phyloP scores from a whole-genome alignment of 768 basidiomycete species.

The Lactifluus echinatus region DNA sequence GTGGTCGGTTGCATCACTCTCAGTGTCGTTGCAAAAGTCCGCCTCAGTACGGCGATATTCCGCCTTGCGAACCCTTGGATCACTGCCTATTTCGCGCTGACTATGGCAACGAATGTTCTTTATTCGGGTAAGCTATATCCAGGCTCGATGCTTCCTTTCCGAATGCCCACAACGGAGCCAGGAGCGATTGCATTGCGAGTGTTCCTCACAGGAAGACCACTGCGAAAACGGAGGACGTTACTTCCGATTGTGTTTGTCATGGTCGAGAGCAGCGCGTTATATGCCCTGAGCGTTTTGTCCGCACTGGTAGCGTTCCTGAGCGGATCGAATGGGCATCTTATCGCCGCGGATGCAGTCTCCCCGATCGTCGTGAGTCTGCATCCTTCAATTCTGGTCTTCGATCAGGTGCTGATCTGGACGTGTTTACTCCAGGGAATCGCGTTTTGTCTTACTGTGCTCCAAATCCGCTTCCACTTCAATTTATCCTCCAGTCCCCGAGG shows the following conservation, averaged over 20 bases:
- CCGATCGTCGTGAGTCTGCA: not conserved
- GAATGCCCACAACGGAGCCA: not conserved
- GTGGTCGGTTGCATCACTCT: not conserved
- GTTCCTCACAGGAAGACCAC: not conserved
- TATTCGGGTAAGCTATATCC: not conserved
- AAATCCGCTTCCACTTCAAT: not conserved
- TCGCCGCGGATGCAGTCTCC: not conserved
- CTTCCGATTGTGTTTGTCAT: not conserved
- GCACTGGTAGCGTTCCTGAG: not conserved
- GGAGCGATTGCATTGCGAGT: conserved; percentile 1
- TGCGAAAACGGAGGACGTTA: not conserved
- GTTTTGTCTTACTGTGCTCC: not conserved
- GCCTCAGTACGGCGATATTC: not conserved
- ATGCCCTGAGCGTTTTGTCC: not conserved
- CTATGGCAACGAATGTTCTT: not conserved
- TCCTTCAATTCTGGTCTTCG: too few species aligned
- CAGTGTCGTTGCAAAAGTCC: too few species aligned
- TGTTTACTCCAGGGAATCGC: not conserved
- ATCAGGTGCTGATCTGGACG: too few species aligned
- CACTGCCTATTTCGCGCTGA: not conserved
- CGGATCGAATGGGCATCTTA: not conserved
- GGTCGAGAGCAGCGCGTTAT: conserved; percentile 4
- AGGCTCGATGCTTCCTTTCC: not conserved
- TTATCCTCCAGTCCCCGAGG: not conserved
- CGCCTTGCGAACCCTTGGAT: not conserved